These are phyloP conservation scores for Phaeosphaeria sp. DNA, from an alignment of 2,329 filamentous ascomycete genomes.

Conservation along the genomic window DNA sequence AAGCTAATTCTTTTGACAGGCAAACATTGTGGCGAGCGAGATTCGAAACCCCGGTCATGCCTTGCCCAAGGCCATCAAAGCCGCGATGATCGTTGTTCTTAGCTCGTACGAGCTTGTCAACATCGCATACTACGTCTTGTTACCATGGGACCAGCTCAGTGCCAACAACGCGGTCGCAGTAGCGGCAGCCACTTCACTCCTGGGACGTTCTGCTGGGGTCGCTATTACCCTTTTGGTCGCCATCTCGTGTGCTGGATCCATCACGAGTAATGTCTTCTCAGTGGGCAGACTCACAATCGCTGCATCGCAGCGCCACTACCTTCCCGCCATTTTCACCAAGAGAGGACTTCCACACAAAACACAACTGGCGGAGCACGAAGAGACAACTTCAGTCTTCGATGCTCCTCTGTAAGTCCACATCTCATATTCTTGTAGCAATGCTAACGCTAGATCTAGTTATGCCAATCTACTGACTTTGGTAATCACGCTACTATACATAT, in stretches of 20 bases:
- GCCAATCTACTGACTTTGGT: conserved; percentile 36
- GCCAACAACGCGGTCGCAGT: conserved; percentile 69
- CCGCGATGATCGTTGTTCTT: conserved; percentile 65
- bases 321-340: conserved; percentile 41
- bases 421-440: not conserved
- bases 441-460: conserved; percentile 27
- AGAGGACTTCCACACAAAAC: conserved; percentile 32
- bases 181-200: conserved; percentile 56
- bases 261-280: conserved; percentile 69
- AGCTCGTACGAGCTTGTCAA: conserved; percentile 67
- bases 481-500: conserved; percentile 62
- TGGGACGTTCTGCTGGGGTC: conserved; percentile 62
- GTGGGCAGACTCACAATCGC: conserved; percentile 67
- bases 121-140: conserved; percentile 66
- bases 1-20: conserved; percentile 21
- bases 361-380: conserved; percentile 6
- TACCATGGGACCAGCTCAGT: conserved; percentile 65
- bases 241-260: conserved; percentile 66
- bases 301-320: conserved; percentile 50
- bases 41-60: conserved; percentile 42
- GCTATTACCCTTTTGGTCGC: conserved; percentile 64
- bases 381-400: conserved; percentile 25
- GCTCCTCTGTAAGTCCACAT: conserved; percentile 39
- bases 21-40: conserved; percentile 49
- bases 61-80: conserved; percentile 67